Percentiles rank a stretch among this genome's conserved stretches.
phyloP scores from a whole-genome alignment of 305 asterid species.

The Solanum hybrid region DNA sequence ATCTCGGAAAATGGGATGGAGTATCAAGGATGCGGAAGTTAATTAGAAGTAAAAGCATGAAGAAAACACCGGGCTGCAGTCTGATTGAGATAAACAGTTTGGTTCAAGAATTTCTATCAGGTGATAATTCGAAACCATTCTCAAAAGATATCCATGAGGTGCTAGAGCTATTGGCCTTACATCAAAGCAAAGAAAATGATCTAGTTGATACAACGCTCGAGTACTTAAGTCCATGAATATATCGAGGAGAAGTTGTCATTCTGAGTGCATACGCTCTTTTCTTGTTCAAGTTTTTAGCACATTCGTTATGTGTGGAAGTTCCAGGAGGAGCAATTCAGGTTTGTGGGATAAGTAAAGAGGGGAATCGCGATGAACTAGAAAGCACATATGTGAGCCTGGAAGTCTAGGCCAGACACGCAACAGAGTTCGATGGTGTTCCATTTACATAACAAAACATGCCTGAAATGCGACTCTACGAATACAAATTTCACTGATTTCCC shows the following conservation, averaged over 20 bases:
- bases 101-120: conserved; percentile 60
- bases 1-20: conserved; percentile 69
- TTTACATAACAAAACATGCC: background rate
- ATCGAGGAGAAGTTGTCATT: background rate
- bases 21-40: conserved; percentile 62
- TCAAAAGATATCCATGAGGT: conserved; percentile 29
- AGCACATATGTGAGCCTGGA: background rate
- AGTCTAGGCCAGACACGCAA: background rate
- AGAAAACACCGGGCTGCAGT: conserved; percentile 71
- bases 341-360: background rate
- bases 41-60: conserved; percentile 57
- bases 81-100: conserved; percentile 46
- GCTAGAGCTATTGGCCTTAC: conserved; percentile 34
- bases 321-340: background rate
- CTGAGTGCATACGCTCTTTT: background rate
- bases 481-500: background rate
- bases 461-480: background rate
- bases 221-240: background rate
- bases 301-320: background rate
- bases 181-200: conserved; percentile 27
- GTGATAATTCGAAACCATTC: conserved; percentile 51
- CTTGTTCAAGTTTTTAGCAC: background rate
- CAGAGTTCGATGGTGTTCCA: background rate
- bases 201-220: conserved; percentile 15
- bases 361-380: background rate